Evolutionary conservation across 768 basidiomycete genomes (phyloP), one percentile per base, ranked within the genome.

Genomic region (Hortiboletus flavorubellus): DNA sequence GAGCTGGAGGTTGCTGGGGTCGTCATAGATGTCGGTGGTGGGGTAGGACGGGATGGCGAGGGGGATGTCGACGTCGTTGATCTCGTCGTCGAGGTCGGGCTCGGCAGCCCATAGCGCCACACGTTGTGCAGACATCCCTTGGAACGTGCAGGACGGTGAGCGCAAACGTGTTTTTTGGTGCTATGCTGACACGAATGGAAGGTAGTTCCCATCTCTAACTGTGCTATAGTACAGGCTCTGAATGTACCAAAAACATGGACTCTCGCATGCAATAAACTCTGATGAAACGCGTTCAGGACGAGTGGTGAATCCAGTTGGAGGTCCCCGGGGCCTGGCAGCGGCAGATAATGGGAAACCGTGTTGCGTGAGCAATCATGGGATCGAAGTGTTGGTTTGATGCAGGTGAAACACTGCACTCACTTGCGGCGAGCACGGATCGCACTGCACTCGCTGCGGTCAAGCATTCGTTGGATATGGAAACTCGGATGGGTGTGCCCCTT

Each of bases 101-200:
- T 92, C 90, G 8, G 86, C 77, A n/a, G 82, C 82, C 89, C 89
- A 91, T 23, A 89, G 64, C 31, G 85, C 77, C 53, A 82, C 81
- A 33, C 88, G 81, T 72, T 86, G 87, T 72, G 82, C 73, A 78
- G 86, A 84, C 59, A 58, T 60, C 51, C 61, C 48, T 38, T 11
- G 16, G 34, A 12, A 34, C 34, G n/a, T n/a, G n/a, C n/a, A 21
- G 21, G 51, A 52, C 16, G 35, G 3, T 11, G 43, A 51, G n/a
- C 16, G 14, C 34, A 39, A 4, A 31, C n/a, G 0, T 18, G 21
- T 53, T 50, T 49, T 40, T 16, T 7, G 18, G 14, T 18, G 14
- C 14, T 14, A 9, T 9, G 14, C 2, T 45, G 23, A 40, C 21
- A 49, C 11, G 46, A 47, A 54, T 49, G 59, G 63, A 53, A 64